A percentile compares a stretch with the other conserved stretches of the same genome.
Evolutionary conservation across 2,329 filamentous ascomycete species (phyloP).

Genomic region (Plenodomus tracheiphilus): DNA sequence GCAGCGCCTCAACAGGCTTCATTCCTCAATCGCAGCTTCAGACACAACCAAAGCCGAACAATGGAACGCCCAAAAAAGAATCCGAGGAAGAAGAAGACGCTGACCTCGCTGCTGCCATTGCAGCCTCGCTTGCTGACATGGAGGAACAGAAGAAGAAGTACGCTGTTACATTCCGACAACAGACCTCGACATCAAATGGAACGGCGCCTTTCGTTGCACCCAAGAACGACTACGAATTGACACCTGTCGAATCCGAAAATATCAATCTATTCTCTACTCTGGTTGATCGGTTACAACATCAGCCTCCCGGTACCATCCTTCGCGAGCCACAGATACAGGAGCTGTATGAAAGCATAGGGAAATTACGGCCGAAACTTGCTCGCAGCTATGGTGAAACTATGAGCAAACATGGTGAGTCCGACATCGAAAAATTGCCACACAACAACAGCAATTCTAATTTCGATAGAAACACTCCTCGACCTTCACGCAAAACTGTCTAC

Average conservation of each 20-base stretch:
- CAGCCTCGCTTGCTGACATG: conserved; percentile 93
- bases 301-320: conserved; percentile 93
- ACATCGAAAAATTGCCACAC: neutral
- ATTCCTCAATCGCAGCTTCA: conserved; percentile 64
- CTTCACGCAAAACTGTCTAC: conserved; percentile 94
- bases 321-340: conserved; percentile 97
- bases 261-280: conserved; percentile 95
- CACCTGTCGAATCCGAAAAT: conserved; percentile 91
- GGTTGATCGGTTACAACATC: conserved; percentile 91
- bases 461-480: conserved; percentile 83
- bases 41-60: conserved; percentile 42
- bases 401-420: conserved; percentile 88
- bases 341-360: conserved; percentile 95
- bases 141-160: conserved; percentile 96
- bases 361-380: conserved; percentile 87
- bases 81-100: conserved; percentile 83
- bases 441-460: conserved; percentile 36
- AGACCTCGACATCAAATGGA: conserved; percentile 61
- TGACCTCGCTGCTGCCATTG: conserved; percentile 92
- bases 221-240: conserved; percentile 94
- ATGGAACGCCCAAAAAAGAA: conserved; percentile 40
- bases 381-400: conserved; percentile 97
- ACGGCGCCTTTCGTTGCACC: conserved; percentile 59
- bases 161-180: conserved; percentile 79
- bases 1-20: conserved; percentile 70